Conservation (phyloP, 2,329 filamentous ascomycete genomes). For the Colletotrichum coccodes region DNA sequence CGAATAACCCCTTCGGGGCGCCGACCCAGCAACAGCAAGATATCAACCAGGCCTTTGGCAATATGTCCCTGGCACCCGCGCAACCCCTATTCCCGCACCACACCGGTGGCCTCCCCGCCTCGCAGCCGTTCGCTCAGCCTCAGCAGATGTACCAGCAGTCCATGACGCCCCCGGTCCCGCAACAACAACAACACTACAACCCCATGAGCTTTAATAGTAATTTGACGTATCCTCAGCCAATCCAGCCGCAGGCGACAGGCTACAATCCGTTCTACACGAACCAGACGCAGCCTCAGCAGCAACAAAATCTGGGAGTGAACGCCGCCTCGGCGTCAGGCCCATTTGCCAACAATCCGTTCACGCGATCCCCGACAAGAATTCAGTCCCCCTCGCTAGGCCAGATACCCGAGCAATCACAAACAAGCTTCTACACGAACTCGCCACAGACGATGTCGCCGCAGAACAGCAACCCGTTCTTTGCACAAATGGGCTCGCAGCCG, state of each 20-base stretch:
- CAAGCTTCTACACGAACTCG: constrained; percentile 48
- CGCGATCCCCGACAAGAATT: constrained; percentile 59
- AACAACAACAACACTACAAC: constrained; percentile 49
- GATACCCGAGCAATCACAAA: constrained; percentile 63
- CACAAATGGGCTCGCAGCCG: constrained; percentile 31
- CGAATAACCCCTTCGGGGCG: constrained; percentile 77
- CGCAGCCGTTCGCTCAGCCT: constrained; percentile 46
- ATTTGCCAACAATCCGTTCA: constrained; percentile 58
- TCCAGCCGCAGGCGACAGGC: constrained; percentile 51
- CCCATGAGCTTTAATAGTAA: constrained; percentile 51
- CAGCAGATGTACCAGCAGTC: constrained; percentile 55
- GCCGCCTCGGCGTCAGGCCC: constrained; percentile 46
- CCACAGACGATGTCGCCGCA: constrained; percentile 38
- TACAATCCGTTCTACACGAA: constrained; percentile 65
- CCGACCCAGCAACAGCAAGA: constrained; percentile 54
- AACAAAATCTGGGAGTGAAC: constrained; percentile 53
- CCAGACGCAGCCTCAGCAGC: constrained; percentile 42
- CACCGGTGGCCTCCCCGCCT: constrained; percentile 69
- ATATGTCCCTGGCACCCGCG: constrained; percentile 71
- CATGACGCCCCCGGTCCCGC: constrained; percentile 53
- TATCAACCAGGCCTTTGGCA: constrained; percentile 78
- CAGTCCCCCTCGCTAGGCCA: constrained; percentile 61
- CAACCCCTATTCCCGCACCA: constrained; percentile 80
- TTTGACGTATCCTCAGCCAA: constrained; percentile 53
- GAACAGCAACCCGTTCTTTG: constrained; percentile 44